These are phyloP conservation scores for Colletotrichum viniferum DNA, from an alignment of 2,329 filamentous ascomycete genomes.

Conservation along the genomic window DNA sequence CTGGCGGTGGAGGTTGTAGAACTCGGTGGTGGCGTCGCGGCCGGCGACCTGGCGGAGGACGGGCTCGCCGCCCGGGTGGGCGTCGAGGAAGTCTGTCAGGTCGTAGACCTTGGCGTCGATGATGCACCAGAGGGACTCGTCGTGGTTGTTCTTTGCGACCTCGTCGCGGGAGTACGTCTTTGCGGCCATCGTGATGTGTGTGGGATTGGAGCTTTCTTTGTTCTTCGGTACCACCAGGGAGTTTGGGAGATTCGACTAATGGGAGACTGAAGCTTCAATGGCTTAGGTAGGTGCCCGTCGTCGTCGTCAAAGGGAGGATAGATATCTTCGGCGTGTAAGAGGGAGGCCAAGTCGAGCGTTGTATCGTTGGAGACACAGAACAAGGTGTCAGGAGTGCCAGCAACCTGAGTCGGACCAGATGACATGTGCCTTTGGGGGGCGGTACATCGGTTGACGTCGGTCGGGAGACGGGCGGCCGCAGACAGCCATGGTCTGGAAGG, in stretches of 20 bases:
- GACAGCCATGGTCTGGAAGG: constrained; percentile 10
- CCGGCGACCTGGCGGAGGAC: constrained; percentile 83
- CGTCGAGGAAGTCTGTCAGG: constrained; percentile 82
- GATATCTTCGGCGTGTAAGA: background rate
- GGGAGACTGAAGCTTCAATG: background rate
- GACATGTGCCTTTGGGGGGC: background rate
- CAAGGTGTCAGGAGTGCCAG: background rate
- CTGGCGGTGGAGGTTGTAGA: constrained; percentile 92
- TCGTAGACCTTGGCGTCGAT: constrained; percentile 90
- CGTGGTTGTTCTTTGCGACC: constrained; percentile 77
- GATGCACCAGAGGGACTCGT: constrained; percentile 81
- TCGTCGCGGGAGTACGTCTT: constrained; percentile 64
- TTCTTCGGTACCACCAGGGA: background rate
- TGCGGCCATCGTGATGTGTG: constrained; percentile 34
- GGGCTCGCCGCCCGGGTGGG: constrained; percentile 81
- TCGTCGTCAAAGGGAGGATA: background rate
- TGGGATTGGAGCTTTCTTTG: background rate
- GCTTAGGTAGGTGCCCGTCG: background rate
- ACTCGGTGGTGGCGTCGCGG: constrained; percentile 79
- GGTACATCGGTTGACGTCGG: constrained; percentile 15
- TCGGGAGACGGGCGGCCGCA: background rate
- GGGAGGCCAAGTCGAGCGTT: background rate
- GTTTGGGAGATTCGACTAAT: background rate
- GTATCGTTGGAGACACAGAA: background rate
- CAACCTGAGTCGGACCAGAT: background rate